Conservation (phyloP, 1,284 basidiomycete genomes). For the Meira miltonrushii region DNA sequence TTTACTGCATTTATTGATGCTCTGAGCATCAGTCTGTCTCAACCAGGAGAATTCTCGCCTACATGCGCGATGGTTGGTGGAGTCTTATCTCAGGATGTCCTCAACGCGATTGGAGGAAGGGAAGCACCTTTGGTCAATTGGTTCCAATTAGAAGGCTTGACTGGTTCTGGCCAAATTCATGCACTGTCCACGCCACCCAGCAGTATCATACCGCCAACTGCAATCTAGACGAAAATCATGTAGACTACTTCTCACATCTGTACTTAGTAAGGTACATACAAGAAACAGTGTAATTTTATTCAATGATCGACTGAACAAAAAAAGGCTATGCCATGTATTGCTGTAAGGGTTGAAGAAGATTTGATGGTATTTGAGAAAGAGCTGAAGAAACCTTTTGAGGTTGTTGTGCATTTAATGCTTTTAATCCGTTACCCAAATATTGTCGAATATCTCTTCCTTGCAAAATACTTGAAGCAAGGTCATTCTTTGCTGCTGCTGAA, state of each 20-base stretch:
- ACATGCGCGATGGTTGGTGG: slow-evolving; percentile 70
- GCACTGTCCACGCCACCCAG: background rate
- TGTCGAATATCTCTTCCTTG: background rate
- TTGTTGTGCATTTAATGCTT: background rate
- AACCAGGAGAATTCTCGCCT: slow-evolving; percentile 17
- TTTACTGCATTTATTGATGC: background rate
- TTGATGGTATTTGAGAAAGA: background rate
- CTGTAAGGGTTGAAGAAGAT: background rate
- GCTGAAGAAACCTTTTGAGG: background rate
- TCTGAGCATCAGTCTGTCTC: slow-evolving; percentile 2
- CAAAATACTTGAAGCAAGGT: background rate
- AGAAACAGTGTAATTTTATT: background rate
- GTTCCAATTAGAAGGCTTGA: slow-evolving; percentile 78
- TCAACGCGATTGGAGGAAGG: slow-evolving; percentile 81
- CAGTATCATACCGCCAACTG: background rate
- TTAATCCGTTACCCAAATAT: slow-evolving; percentile 1
- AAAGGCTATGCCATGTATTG: background rate
- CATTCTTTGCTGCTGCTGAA: background rate
- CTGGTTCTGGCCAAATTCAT: slow-evolving; percentile 33
- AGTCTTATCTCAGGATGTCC: slow-evolving; percentile 85
- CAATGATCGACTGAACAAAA: background rate
- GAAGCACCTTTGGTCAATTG: slow-evolving; percentile 90
- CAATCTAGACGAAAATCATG: background rate
- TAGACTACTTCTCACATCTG: background rate
- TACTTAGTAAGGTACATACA: background rate